Evolutionary conservation across 495 filamentous ascomycete genomes (phyloP).

Genomic region (Penicillium mononematosum): DNA sequence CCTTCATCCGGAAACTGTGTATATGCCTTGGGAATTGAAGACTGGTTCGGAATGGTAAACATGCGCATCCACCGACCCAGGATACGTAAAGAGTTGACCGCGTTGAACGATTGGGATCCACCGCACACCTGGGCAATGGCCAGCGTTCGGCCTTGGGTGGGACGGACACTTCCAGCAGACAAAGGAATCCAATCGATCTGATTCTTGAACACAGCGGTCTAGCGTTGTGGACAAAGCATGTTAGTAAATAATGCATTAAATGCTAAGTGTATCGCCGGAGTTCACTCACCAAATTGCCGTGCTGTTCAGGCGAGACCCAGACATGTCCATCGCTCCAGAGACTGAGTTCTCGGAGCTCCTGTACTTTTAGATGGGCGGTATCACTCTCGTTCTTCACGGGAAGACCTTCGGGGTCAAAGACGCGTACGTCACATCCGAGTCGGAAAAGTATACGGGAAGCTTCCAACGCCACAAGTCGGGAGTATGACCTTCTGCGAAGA

Average conservation of each 20-base stretch:
- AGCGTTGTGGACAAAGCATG: not conserved
- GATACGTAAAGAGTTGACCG: conserved; percentile 68
- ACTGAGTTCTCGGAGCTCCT: conserved; percentile 62
- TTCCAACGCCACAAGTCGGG: conserved; percentile 60
- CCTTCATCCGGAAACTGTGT: conserved; percentile 60
- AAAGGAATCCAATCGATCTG: conserved; percentile 77
- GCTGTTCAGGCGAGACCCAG: conserved; percentile 70
- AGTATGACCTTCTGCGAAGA: conserved; percentile 60
- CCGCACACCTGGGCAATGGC: conserved; percentile 65
- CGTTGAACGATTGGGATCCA: conserved; percentile 70
- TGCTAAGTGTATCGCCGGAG: not conserved
- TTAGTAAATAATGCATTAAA: not conserved
- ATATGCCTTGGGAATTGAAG: conserved; percentile 62
- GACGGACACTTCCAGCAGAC: conserved; percentile 59
- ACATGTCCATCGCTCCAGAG: conserved; percentile 69
- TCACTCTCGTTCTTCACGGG: conserved; percentile 64
- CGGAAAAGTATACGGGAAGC: conserved; percentile 61
- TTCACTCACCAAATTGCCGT: conserved; percentile 59
- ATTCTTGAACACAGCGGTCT: conserved; percentile 73
- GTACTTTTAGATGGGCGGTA: conserved; percentile 59
- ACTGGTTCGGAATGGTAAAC: conserved; percentile 72
- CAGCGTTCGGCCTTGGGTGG: conserved; percentile 67
- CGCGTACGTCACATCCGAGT: conserved; percentile 65
- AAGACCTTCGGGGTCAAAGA: conserved; percentile 60
- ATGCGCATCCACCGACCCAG: conserved; percentile 77